Conservation (phyloP, 306 rosid species). For the Cucumis hystrix region DNA sequence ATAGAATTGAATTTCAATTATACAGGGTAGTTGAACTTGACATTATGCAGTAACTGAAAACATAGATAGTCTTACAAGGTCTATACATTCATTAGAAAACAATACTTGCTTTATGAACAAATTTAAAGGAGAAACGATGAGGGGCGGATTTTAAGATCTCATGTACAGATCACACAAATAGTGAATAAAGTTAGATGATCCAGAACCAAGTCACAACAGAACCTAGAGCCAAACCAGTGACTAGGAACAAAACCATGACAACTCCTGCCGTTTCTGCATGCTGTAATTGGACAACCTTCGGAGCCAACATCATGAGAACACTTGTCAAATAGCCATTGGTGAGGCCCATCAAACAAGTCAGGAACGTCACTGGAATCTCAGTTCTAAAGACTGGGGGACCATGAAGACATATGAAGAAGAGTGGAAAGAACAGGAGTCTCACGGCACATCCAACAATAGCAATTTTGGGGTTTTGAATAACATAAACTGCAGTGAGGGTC, state of each 20-base stretch:
- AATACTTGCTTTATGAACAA: not conserved
- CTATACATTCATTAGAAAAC: not conserved
- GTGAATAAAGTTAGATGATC: constrained; percentile 63
- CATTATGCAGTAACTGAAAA: not conserved
- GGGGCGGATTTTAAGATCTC: not conserved
- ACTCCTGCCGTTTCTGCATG: constrained; percentile 79
- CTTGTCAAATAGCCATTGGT: constrained; percentile 80
- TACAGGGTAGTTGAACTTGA: not conserved
- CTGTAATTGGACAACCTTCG: constrained; percentile 57
- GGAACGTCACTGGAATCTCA: constrained; percentile 58
- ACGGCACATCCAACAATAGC: constrained; percentile 43
- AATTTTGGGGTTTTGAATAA: constrained; percentile 44
- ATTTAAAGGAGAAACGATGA: not conserved
- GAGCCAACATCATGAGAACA: constrained; percentile 71
- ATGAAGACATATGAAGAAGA: constrained; percentile 67
- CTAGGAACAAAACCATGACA: constrained; percentile 54
- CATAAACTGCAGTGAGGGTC: constrained; percentile 49
- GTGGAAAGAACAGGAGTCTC: constrained; percentile 71
- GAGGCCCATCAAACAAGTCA: constrained; percentile 77
- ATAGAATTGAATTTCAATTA: too few relatives aligned
- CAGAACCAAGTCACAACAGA: constrained; percentile 82
- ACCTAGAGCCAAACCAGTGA: constrained; percentile 64
- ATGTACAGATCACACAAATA: constrained; percentile 47
- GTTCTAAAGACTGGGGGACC: constrained; percentile 69
- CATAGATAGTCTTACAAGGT: not conserved